Percentiles rank a stretch among this genome's conserved stretches.
phyloP scores from a whole-genome alignment of 169 alveolate genomes.

The Babesia bigemina region DNA sequence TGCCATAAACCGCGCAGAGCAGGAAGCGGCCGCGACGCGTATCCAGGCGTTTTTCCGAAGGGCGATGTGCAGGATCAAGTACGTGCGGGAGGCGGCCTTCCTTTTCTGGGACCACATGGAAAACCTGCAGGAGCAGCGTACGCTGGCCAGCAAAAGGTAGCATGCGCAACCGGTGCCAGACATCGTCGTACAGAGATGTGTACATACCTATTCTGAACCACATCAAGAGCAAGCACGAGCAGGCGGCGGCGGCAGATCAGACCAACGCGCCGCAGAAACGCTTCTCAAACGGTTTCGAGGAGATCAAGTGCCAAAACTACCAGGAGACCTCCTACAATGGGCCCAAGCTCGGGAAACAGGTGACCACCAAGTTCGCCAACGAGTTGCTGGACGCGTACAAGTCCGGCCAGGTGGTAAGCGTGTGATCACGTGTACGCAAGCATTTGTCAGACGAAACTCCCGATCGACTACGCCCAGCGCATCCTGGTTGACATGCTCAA shows the following conservation, averaged over 20 bases:
- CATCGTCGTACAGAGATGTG: constrained; percentile 36
- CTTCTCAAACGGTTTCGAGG: constrained; percentile 49
- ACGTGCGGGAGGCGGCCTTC: constrained; percentile 55
- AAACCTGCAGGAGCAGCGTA: constrained; percentile 63
- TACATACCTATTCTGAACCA: constrained; percentile 55
- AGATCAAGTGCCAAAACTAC: constrained; percentile 32
- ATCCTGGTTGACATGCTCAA: constrained; percentile 59
- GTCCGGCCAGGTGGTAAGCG: constrained; percentile 60
- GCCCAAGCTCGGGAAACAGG: constrained; percentile 61
- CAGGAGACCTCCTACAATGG: constrained; percentile 55
- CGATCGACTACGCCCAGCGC: constrained; percentile 67
- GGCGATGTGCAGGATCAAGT: constrained; percentile 54
- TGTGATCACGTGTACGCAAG: neutral
- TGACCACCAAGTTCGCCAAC: constrained; percentile 63
- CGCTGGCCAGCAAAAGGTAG: constrained; percentile 58
- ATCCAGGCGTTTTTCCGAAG: constrained; percentile 55
- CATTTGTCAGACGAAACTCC: constrained; percentile 20
- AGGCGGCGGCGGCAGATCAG: neutral
- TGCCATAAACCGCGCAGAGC: constrained; percentile 3
- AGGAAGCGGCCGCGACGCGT: constrained; percentile 71
- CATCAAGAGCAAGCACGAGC: constrained; percentile 29
- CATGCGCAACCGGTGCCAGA: neutral
- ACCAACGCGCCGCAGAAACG: constrained; percentile 23
- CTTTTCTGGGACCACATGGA: constrained; percentile 70
- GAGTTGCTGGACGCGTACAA: constrained; percentile 64